Conservation (phyloP, 768 basidiomycete species). For the Daedaleopsis sinensis region DNA sequence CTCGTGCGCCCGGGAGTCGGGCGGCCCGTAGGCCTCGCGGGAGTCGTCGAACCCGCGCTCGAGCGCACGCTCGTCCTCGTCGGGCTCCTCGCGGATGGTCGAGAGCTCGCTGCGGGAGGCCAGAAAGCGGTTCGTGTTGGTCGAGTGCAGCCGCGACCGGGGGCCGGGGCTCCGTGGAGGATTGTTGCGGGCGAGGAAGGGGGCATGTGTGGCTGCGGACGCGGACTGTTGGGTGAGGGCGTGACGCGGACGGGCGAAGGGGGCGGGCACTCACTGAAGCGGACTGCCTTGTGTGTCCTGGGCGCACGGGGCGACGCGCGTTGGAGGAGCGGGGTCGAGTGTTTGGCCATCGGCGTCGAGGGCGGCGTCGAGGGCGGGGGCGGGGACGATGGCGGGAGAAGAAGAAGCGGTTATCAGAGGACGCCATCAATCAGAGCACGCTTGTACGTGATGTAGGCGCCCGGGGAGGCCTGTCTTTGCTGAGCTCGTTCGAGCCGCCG, state of each 20-base stretch:
- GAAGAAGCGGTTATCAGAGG: background rate
- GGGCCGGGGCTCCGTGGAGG: conserved; percentile 13
- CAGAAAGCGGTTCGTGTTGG: conserved; percentile 23
- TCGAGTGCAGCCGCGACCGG: conserved; percentile 15
- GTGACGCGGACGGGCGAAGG: conserved; percentile 5
- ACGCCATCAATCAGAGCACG: background rate
- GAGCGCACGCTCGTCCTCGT: conserved; percentile 14
- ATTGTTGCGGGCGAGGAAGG: conserved; percentile 11
- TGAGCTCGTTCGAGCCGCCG: background rate
- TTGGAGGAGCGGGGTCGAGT: conserved; percentile 19
- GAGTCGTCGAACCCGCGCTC: conserved; percentile 9
- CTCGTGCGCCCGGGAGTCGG: background rate
- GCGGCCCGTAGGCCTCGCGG: background rate
- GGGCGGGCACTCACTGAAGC: conserved; percentile 6
- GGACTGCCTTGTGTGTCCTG: conserved; percentile 12
- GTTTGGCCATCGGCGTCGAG: conserved; percentile 20
- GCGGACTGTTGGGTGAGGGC: conserved; percentile 7
- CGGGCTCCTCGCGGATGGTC: conserved; percentile 23
- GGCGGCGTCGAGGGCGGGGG: background rate
- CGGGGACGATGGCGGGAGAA: background rate
- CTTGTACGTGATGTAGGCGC: background rate
- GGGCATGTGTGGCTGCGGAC: conserved; percentile 18
- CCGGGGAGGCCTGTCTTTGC: background rate
- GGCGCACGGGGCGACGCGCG: conserved; percentile 16
- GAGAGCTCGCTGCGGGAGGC: conserved; percentile 13